Conservation (phyloP, 2,329 filamentous ascomycete genomes). For the Diplodia corticola region DNA sequence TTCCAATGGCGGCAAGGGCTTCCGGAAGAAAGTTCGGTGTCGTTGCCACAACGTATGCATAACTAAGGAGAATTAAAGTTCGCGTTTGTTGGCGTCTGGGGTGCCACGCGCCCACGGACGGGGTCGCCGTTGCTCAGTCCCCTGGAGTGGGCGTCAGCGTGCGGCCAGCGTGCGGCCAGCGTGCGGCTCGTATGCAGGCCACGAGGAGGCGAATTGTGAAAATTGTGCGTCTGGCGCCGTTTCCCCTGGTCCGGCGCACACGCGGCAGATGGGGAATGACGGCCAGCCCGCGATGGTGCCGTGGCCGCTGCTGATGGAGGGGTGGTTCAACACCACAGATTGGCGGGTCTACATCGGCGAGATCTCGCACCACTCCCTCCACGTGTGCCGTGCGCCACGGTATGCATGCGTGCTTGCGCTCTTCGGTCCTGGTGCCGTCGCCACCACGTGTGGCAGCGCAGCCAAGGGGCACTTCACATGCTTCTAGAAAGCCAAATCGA, state of each 20-base stretch:
- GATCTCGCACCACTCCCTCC: conserved; percentile 5
- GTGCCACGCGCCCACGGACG: neutral
- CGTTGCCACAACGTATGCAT: neutral
- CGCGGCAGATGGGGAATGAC: neutral
- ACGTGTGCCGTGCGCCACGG: conserved; percentile 21
- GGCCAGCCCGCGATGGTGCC: neutral
- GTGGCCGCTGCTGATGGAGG: neutral
- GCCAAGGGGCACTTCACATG: conserved; percentile 18
- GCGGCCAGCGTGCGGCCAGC: too few relatives aligned
- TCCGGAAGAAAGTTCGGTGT: conserved; percentile 3
- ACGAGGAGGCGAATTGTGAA: neutral
- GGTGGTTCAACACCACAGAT: conserved; percentile 14
- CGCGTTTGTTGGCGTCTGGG: neutral
- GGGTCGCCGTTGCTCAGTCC: neutral
- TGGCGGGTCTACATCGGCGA: conserved; percentile 17
- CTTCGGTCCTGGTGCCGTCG: neutral
- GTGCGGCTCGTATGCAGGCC: neutral
- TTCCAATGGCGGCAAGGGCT: conserved; percentile 8
- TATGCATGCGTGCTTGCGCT: neutral
- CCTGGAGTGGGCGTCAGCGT: conserved; percentile 13
- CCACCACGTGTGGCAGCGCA: conserved; percentile 20
- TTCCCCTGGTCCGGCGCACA: neutral
- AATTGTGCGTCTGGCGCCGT: neutral
- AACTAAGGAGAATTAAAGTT: conserved; percentile 3
- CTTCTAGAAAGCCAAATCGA: conserved; percentile 18